Percentiles rank a stretch among this genome's conserved stretches.
These are phyloP conservation scores for Secale cereale DNA, from an alignment of 176 grass and related monocot species.

Conservation along the genomic window DNA sequence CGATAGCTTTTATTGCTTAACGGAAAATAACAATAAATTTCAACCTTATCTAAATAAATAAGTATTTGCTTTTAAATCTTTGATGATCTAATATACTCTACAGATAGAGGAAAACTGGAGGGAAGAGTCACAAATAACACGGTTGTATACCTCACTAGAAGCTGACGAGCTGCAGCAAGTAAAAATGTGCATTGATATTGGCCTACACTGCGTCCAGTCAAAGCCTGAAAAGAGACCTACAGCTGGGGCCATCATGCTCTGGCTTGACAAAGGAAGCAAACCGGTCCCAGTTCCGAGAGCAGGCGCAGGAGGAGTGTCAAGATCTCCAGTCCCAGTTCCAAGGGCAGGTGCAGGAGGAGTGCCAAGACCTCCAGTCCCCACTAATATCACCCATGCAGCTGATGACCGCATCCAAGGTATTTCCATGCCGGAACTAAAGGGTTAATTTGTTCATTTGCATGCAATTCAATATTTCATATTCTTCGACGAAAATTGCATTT, in stretches of 20 bases:
- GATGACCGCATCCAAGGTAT: neutral
- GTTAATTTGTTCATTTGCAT: neutral
- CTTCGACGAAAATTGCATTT: neutral
- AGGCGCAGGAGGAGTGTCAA: neutral
- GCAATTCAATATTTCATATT: neutral
- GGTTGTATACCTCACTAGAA: neutral
- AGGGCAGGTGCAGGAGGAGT: too few relatives aligned
- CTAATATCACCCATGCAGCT: neutral
- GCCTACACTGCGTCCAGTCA: neutral
- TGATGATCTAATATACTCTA: neutral
- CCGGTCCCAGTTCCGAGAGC: neutral
- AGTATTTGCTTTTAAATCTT: neutral
- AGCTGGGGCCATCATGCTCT: too few relatives aligned
- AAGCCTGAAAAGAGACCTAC: neutral
- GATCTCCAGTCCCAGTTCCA: neutral
- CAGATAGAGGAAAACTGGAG: neutral
- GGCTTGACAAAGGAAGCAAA: neutral
- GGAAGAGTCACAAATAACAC: neutral
- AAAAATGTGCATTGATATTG: neutral
- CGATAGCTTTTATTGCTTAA: neutral
- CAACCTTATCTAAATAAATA: neutral
- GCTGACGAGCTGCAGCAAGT: neutral
- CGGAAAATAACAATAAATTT: neutral
- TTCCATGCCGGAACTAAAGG: neutral
- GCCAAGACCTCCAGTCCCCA: neutral